A percentile compares a stretch with the other conserved stretches of the same genome.
phyloP scores from a whole-genome alignment of 2,329 filamentous ascomycete species.

The Aspergillaceae sp. region DNA sequence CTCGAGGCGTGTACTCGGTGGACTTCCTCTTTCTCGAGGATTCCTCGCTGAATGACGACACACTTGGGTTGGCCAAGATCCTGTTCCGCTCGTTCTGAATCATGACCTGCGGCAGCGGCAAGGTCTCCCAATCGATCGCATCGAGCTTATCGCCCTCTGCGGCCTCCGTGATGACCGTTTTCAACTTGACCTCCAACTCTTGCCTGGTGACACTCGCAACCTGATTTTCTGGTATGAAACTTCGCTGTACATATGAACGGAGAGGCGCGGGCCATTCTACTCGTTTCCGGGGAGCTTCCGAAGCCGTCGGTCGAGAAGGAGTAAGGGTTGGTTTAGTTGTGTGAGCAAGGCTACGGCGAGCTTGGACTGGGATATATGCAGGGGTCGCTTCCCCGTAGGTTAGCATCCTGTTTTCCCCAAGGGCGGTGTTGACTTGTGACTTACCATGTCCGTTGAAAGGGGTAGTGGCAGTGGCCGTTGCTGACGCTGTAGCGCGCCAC shows the following conservation, averaged over 20 bases:
- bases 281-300: constrained; percentile 43
- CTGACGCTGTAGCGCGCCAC: constrained; percentile 29
- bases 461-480: constrained; percentile 19
- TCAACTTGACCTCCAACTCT: constrained; percentile 79
- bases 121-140: constrained; percentile 69
- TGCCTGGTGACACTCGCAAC: constrained; percentile 52
- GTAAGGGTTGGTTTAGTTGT: constrained; percentile 10
- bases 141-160: constrained; percentile 65
- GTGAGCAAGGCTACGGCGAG: constrained; percentile 52
- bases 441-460: constrained; percentile 27
- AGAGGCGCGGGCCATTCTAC: constrained; percentile 74
- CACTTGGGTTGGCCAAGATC: constrained; percentile 38
- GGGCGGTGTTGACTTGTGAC: constrained; percentile 4
- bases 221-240: constrained; percentile 68
- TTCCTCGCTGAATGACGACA: constrained; percentile 31
- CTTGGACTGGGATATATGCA: constrained; percentile 54
- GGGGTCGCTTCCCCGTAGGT: constrained; percentile 33
- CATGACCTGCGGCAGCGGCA: constrained; percentile 78
- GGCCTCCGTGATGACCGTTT: constrained; percentile 72
- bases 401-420: constrained; percentile 5
- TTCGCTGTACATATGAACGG: constrained; percentile 78
- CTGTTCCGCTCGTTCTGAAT: constrained; percentile 60
- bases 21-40: constrained; percentile 75
- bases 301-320: constrained; percentile 20
- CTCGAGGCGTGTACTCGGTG: constrained; percentile 48